Base-by-base conservation (phyloP, 2,329 filamentous ascomycete species). In the Pyrenophora tritici-repentis region DNA sequence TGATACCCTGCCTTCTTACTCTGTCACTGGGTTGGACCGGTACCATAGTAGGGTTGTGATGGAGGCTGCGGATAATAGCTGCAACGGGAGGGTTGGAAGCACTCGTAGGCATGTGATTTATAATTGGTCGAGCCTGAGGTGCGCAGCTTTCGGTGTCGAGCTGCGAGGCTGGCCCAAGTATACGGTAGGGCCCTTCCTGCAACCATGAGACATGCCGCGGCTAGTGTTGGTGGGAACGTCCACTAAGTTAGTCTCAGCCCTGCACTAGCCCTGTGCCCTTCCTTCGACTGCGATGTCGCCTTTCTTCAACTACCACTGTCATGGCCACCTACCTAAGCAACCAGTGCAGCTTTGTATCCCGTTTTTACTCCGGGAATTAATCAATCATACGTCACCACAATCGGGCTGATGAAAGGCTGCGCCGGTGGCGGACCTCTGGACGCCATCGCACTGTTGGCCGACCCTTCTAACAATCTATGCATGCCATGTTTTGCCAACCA, bases 291-390 rank as follows among this genome's bases (percentile, higher is more conserved):
- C 29, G 31, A 18, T 26, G 18, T 33, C 22, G 34, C 45, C 33
- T 36, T 16, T 17, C 12, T 17, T 36, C 41, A 39, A 36, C 36
- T 31, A 42, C 29, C 35, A 17, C 40, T 46, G 20, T 36, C 43
- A n/a, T 56, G 54, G 50, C 48, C 60, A 65, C 58, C 60, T 65
- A 53, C 62, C 60, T 58, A 50, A 59, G 38, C 35, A 56, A 55
- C 26, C 42, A 47, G 53, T 37, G 32, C 37, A 24, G 34, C 9
- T 12, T 16, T 33, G 29, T 33, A 39, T 47, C 39, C 17, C 24
- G 3, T 40, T 31, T 22, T 37, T 35, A 33, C 22, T 41, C 14
- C 37, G 10, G 5, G 12, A 17, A 6, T 42, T 29, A 24, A 42
- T 39, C 18, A 32, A 45, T 38, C 32, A 26, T 40, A 46, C 41